Evolutionary conservation across 495 filamentous ascomycete genomes (phyloP), one percentile per base, ranked within the genome.

Genomic region (Hypoxylon trugodes): DNA sequence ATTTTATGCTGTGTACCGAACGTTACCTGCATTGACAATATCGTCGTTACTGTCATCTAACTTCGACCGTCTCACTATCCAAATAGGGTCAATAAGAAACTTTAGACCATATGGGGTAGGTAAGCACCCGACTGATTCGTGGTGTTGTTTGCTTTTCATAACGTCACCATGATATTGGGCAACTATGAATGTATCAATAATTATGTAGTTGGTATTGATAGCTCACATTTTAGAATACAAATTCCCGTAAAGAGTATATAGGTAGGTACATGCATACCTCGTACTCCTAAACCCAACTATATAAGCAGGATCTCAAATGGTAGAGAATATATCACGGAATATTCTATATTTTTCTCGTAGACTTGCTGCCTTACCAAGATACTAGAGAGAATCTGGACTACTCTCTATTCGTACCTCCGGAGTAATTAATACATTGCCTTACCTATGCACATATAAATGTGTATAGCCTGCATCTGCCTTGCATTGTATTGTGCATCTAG

Each of bases 401-500:
- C 40, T 21, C 12, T 49, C 48, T 53, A 48, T 48, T 54, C 26
- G 38, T 54, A 28, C 30, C 28, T 13, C 61, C 61, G 24, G 42
- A 41, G 30, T 24, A 32, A 57, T 38, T 32, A 26, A 30, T 25
- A 24, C 19, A 36, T 35, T 50, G 30, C 18, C 15, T 35, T 26
- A 6, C 24, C 40, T 22, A 24, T 12, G 41, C 40, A 28, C 28
- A 33, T 54, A 52, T 35, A 33, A 40, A 28, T 47, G 45, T 33
- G 12, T 40, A 35, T 15, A 1, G 33, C 37, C 28, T 56, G 53
- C 41, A 45, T 49, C 24, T 30, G n/a, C 36, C 35, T 54, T 54
- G 62, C 42, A 59, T 65, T 32, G 45, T 48, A 51, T 47, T 61
- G 63, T 18, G 61, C 56, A 46, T 61, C 56, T 60, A 56, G 56